Conservation (phyloP, 768 basidiomycete species). For the Xerocomellus amylosporus region DNA sequence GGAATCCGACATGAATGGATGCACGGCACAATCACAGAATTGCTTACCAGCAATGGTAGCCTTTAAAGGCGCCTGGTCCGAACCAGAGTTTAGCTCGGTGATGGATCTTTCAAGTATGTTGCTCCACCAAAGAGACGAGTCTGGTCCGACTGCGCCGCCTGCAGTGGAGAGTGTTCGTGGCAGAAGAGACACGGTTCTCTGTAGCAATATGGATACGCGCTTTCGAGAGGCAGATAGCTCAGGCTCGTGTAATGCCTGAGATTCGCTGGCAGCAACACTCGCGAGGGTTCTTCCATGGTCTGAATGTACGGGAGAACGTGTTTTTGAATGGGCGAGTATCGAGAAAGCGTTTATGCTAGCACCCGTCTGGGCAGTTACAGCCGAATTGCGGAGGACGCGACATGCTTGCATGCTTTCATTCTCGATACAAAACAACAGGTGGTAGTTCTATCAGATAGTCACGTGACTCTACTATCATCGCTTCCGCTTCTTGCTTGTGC, state of each 20-base stretch:
- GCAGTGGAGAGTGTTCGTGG: constrained; percentile 40
- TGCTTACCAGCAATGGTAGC: constrained; percentile 51
- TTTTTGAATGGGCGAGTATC: not conserved
- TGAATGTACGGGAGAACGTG: not conserved
- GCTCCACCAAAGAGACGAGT: constrained; percentile 47
- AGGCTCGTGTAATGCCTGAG: not conserved
- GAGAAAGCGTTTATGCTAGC: not conserved
- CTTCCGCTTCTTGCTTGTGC: constrained; percentile 18
- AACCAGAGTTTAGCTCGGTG: constrained; percentile 29
- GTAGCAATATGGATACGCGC: constrained; percentile 45
- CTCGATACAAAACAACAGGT: not conserved
- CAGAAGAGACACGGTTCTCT: constrained; percentile 47
- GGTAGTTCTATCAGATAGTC: not conserved
- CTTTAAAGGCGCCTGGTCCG: constrained; percentile 33
- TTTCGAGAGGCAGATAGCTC: constrained; percentile 7
- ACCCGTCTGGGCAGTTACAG: constrained; percentile 1
- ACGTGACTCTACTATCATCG: constrained; percentile 19
- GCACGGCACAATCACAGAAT: not conserved
- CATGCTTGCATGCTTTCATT: constrained; percentile 27
- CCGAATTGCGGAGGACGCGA: constrained; percentile 16
- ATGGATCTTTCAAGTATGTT: constrained; percentile 38
- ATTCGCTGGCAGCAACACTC: not conserved
- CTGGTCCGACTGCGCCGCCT: constrained; percentile 19
- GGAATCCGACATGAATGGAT: constrained; percentile 1
- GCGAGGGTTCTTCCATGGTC: constrained; percentile 1